Evolutionary conservation across 805 yeast genomes (phyloP), one percentile per base, ranked within the genome.

Genomic region (Myxozyma melibiosi): DNA sequence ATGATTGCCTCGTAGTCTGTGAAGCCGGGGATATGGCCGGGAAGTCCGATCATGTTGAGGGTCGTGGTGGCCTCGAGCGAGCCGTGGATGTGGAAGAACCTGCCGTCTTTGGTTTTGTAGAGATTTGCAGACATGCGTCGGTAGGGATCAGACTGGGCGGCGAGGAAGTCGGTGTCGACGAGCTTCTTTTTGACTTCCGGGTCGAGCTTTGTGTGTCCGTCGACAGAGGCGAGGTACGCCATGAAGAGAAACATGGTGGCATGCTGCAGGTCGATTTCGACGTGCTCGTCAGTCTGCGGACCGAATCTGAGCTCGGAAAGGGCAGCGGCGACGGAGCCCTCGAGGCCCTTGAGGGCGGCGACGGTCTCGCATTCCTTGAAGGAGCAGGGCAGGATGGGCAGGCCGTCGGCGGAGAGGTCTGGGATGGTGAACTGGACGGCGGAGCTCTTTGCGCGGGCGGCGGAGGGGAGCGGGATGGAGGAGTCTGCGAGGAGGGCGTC

Each of bases 121-220:
- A 72, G 63, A 48, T 72, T 72, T 11, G 75, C 73, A 45, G 71
- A 63, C 71, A 70, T 66, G 45, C 73, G 61, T 20, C 75, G 63
- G 50, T 72, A 72, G 1, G 65, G 54, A 40, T 62, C 56, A 11
- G 71, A 65, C 51, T 68, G 71, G 2, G 70, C 71, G 18, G 58
- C 58, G 40, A 58, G 57, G 20, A 66, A 51, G 50, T 69, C 72
- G 9, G 70, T 67, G 27, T 63, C 65, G 46, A 60, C 61, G 24
- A 51, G 55, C 13, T 33, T 48, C 51, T 34, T 55, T 47, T 55
- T 62, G 55, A 64, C 58, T 7, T 47, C 57, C 27, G 65, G 60
- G 45, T 70, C 71, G 25, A 64, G 61, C 44, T 71, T 71, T 47
- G 68, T 66, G 55, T 57, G 51, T 1, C 71, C 72, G 54, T 70